Conservation (phyloP, 139 green algal genomes). For the Closterium sp. region DNA sequence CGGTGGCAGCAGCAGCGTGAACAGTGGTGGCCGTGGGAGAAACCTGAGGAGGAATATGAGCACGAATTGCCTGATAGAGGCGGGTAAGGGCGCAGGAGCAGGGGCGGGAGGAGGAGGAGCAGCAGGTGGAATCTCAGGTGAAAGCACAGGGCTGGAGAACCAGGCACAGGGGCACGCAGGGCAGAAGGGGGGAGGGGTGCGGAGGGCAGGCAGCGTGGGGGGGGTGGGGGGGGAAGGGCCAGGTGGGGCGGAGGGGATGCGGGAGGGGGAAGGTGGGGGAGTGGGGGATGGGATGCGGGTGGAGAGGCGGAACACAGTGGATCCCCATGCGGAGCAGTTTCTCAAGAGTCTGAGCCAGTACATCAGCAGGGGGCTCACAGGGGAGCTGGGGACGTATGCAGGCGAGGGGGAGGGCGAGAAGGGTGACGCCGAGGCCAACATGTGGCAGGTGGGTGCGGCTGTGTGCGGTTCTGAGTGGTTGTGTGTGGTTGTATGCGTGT, state of each 20-base stretch:
- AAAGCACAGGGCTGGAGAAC: not conserved
- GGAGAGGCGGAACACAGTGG: not conserved
- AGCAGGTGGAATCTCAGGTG: not conserved
- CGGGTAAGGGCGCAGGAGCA: not conserved
- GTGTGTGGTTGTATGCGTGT: no score
- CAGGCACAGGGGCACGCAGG: not conserved
- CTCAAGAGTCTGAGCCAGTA: not conserved
- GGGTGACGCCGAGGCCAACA: no score
- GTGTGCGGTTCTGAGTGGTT: no score
- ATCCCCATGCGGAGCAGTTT: not conserved
- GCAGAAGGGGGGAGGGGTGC: not conserved
- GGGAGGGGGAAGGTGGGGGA: not conserved
- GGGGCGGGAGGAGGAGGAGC: not conserved
- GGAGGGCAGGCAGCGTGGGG: not conserved
- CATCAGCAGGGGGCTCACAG: not conserved
- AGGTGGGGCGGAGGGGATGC: not conserved
- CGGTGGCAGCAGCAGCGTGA: not conserved
- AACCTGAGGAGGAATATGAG: not conserved
- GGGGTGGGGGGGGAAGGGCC: not conserved
- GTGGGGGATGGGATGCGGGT: not conserved
- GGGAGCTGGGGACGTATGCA: no score
- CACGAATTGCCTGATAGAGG: not conserved
- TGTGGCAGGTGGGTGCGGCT: no score
- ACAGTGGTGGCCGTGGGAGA: not conserved
- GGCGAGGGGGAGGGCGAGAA: no score